A percentile compares a stretch with the other conserved stretches of the same genome.
phyloP scores from a whole-genome alignment of 768 basidiomycete genomes.

The Kockovaella imperatae region DNA sequence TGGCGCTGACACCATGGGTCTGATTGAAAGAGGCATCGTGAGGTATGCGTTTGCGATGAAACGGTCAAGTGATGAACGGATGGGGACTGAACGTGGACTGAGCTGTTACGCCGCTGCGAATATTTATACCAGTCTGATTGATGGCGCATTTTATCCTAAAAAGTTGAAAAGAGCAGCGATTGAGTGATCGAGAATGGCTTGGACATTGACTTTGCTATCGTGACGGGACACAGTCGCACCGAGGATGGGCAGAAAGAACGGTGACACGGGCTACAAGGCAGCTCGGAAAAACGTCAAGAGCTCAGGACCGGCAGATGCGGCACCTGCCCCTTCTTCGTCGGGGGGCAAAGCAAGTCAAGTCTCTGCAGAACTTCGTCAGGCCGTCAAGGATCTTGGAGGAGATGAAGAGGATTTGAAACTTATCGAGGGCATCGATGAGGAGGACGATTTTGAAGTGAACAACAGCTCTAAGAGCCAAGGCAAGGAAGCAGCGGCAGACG shows the following conservation, averaged over 20 bases:
- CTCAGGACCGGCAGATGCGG: background rate
- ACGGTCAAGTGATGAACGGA: too few relatives aligned
- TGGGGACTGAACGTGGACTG: too few relatives aligned
- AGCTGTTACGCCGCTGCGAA: too few relatives aligned
- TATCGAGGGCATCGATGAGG: slow-evolving; percentile 36
- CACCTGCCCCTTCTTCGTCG: background rate
- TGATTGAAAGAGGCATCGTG: slow-evolving; percentile 28
- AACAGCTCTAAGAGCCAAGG: slow-evolving; percentile 3
- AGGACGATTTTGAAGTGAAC: slow-evolving; percentile 21
- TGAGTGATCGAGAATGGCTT: too few relatives aligned
- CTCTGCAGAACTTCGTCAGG: slow-evolving; percentile 28
- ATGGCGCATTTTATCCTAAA: too few relatives aligned
- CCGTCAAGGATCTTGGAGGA: slow-evolving; percentile 41
- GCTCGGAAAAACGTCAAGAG: background rate
- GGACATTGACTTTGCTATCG: too few relatives aligned
- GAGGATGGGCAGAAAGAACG: background rate
- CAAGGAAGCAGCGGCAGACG: slow-evolving; percentile 6
- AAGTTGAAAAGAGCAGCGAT: too few relatives aligned
- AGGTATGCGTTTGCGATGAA: too few relatives aligned
- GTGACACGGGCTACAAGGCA: background rate
- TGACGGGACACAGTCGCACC: too few relatives aligned
- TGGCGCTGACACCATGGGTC: slow-evolving; percentile 40
- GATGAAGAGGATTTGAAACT: slow-evolving; percentile 42
- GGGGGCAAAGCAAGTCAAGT: slow-evolving; percentile 13
- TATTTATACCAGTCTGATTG: too few relatives aligned